Evolutionary conservation across 2,329 filamentous ascomycete genomes (phyloP).

Genomic region (Stachybotrys chlorohalonatus): DNA sequence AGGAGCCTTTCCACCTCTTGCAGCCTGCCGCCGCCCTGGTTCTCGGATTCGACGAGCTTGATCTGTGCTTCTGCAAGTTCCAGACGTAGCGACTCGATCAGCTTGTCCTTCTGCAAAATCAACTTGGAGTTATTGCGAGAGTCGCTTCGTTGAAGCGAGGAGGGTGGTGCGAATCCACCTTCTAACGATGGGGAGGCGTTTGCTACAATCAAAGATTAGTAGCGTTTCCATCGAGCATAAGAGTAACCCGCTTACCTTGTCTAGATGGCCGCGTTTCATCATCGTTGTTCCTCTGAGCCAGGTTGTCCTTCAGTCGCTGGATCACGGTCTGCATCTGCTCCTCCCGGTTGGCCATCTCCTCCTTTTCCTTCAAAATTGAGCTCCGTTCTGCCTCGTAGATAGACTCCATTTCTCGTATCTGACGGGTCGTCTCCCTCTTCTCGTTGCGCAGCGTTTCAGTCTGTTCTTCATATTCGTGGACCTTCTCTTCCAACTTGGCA

Average conservation of each 20-base stretch:
- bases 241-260: conserved; percentile 36
- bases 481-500: conserved; percentile 74
- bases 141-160: conserved; percentile 76
- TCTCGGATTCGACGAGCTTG: conserved; percentile 89
- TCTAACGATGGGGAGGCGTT: conserved; percentile 63
- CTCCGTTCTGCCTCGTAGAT: conserved; percentile 88
- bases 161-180: conserved; percentile 73
- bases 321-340: conserved; percentile 88
- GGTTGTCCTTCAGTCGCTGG: conserved; percentile 80
- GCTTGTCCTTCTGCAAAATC: conserved; percentile 88
- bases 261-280: conserved; percentile 50
- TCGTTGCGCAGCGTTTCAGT: conserved; percentile 75
- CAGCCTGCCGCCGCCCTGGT: conserved; percentile 77
- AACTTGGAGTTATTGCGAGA: conserved; percentile 85
- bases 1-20: conserved; percentile 86
- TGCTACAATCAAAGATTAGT: conserved; percentile 19
- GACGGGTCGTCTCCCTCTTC: conserved; percentile 72
- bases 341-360: conserved; percentile 73
- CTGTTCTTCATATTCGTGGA: conserved; percentile 79
- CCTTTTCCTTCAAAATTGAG: conserved; percentile 83
- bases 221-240: conserved; percentile 2
- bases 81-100: conserved; percentile 85
- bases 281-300: conserved; percentile 63
- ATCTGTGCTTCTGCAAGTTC: conserved; percentile 94
- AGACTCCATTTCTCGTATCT: conserved; percentile 83